Conservation (phyloP, 805 yeast species). For the Wickerhamiella australiensis region DNA sequence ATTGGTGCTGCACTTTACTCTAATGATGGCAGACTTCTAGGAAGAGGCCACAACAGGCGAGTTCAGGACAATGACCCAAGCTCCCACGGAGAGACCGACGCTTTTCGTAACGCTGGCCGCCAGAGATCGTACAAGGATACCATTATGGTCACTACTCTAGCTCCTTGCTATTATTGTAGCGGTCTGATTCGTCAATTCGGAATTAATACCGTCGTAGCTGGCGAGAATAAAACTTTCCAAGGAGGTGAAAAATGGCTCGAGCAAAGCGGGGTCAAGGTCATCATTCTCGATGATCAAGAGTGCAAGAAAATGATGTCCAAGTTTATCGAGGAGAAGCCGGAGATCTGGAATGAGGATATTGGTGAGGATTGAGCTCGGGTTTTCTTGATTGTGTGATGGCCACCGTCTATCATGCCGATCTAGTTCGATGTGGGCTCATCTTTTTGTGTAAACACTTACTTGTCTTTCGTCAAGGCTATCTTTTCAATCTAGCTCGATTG, state of each 20-base stretch:
- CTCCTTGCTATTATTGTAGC: constrained; percentile 92
- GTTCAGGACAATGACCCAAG: constrained; percentile 75
- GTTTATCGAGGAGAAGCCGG: constrained; percentile 49
- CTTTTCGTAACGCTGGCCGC: constrained; percentile 85
- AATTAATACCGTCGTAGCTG: constrained; percentile 72
- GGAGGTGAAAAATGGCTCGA: constrained; percentile 74
- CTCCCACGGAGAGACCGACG: constrained; percentile 83
- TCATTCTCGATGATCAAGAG: constrained; percentile 26
- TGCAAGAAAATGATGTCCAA: constrained; percentile 54
- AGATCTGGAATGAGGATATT: constrained; percentile 32
- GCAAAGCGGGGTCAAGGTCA: constrained; percentile 45
- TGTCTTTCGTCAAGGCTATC: too few relatives aligned
- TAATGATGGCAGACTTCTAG: constrained; percentile 68
- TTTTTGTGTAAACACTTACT: too few relatives aligned
- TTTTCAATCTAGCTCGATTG: too few relatives aligned
- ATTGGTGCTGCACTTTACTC: constrained; percentile 67
- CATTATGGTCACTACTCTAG: constrained; percentile 82
- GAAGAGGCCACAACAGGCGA: constrained; percentile 83
- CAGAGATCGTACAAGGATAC: constrained; percentile 65
- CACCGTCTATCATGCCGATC: too few relatives aligned
- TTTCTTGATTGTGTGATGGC: too few relatives aligned
- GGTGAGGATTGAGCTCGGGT: constrained; percentile 20
- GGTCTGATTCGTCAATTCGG: constrained; percentile 90
- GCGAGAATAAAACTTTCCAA: constrained; percentile 70
- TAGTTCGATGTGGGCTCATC: too few relatives aligned